Evolutionary conservation across 1,284 basidiomycete genomes (phyloP), one percentile per base, ranked within the genome.

Genomic region (Trichosporon sp.): DNA sequence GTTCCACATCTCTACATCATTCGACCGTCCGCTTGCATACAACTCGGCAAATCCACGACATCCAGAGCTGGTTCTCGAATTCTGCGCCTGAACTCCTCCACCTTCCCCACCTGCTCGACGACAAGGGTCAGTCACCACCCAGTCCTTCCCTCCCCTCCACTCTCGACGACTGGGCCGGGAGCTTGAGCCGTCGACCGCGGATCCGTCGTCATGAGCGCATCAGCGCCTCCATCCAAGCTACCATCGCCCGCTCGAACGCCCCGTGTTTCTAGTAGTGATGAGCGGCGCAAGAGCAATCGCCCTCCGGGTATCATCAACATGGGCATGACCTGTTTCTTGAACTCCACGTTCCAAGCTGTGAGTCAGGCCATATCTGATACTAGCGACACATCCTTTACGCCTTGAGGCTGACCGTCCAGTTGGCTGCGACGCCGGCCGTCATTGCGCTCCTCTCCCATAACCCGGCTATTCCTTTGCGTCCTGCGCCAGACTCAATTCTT

Each of bases 251-350:
- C 70, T 16, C 71, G 56, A 21, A 70, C 71, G 64, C 74, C 74
- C 31, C 74, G 71, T 10, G 59, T 37, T n/a, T 66, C 65, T 5
- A 31, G 7, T 16, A 51, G 43, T 40, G 59, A 63, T 63, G 59
- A 63, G 32, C 59, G 59, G 19, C 59, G 51, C 56, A 32, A 19
- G 56, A 40, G 37, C 32, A 67, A 74, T 69, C 83, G 80, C 70
- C 83, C 83, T 8, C 77, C 80, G 8, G 93, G 93, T 1, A 87
- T 94, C 43, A 82, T 91, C 75, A 94, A 94, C 81, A 91, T 94
- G 85, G 92, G 92, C 61, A 95, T 95, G 84, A 94, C 93, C 0
- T 95, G 93, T 84, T 96, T 94, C 84, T 91, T 96, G 89, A 96
- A 95, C 84, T 93, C 92, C 19, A 92, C 93, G 21, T 86, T 96